Base-by-base conservation (phyloP, 192 early-diverging fungal genomes). In the Neocallimastix lanati region DNA sequence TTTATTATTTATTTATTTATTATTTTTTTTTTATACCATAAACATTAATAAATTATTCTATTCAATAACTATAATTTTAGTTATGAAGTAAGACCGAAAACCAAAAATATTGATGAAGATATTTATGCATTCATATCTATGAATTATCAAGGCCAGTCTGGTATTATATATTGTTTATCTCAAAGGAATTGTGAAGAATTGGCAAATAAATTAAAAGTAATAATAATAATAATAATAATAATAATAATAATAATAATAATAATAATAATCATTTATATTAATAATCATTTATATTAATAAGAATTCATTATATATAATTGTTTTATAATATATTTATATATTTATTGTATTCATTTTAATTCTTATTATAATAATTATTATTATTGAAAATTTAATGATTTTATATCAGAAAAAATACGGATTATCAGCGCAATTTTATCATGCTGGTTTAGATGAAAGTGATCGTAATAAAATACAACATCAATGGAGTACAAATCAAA, bases 141-240 rank as follows among this genome's bases (percentile, higher is more conserved):
- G 36, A 80, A 85, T 1, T 92, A 91, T 81, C 84, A 85, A 5
- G 86, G 86, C n/a, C 83, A 93, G 79, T 93, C 87, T 25, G 97
- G 97, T 7, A 99, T 99, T 83, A 94, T 99, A 29, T 99, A 99
- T 84, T 96, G 95, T 82, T 86, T 83, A 0, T 93, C 94, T 28
- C 90, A 92, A 77, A 84, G 86, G 27, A 84, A 88, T 29, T 97
- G 96, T 84, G 96, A 96, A 83, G 88, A 93, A 40, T 85, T 95
- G 79, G 91, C 95, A 0, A 85, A 90, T 13, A 90, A 88, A 40
- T 86, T 98, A 29, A 86, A 80, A 78, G 86, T 87, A 36, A 80
- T 76, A 79, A 16, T 25, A 28, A 67, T 35, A 35, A 35, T 35
- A 35, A 35, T 35, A 35, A 35, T 35, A 35, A 35, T 35, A 35